Percentiles rank a stretch among this genome's conserved stretches.
Evolutionary conservation across 2,329 filamentous ascomycete species (phyloP).

Genomic region (Byssochlamys sp.): DNA sequence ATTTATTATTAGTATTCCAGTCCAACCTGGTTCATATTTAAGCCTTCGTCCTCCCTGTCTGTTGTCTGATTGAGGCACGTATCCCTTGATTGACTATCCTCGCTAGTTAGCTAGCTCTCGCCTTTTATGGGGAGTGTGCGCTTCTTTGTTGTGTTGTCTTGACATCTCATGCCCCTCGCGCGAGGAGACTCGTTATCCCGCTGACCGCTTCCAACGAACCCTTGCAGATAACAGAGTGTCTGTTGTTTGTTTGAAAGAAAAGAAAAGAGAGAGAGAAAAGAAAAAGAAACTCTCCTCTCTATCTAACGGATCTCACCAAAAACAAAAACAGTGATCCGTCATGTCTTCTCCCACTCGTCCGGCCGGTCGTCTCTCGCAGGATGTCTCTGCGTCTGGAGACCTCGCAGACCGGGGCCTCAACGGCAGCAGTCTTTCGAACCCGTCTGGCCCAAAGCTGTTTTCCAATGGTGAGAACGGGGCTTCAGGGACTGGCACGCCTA

Average conservation of each 20-base stretch:
- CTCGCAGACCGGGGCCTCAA: conserved; percentile 19
- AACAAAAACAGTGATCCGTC: neutral
- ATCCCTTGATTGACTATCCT: neutral
- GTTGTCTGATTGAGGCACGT: neutral
- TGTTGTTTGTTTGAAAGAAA: too few species aligned
- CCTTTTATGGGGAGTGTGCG: neutral
- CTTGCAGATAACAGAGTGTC: neutral
- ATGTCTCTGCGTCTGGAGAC: conserved; percentile 5
- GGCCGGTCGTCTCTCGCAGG: neutral
- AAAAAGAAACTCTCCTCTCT: too few species aligned
- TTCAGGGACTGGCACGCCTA: conserved; percentile 32
- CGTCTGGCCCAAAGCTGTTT: conserved; percentile 23
- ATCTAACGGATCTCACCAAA: neutral
- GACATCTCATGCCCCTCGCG: neutral
- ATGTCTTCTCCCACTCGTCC: conserved; percentile 24
- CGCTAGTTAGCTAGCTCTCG: neutral
- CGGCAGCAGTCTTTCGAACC: conserved; percentile 18
- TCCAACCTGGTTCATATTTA: too few species aligned
- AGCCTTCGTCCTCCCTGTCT: neutral
- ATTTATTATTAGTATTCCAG: too few species aligned
- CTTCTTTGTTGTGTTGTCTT: neutral
- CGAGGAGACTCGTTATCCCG: neutral
- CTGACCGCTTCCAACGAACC: neutral
- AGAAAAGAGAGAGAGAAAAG: too few species aligned
- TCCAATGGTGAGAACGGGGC: conserved; percentile 22